Evolutionary conservation across 371 early-diverging fungal genomes (phyloP).

Genomic region (Mortierella sp.): DNA sequence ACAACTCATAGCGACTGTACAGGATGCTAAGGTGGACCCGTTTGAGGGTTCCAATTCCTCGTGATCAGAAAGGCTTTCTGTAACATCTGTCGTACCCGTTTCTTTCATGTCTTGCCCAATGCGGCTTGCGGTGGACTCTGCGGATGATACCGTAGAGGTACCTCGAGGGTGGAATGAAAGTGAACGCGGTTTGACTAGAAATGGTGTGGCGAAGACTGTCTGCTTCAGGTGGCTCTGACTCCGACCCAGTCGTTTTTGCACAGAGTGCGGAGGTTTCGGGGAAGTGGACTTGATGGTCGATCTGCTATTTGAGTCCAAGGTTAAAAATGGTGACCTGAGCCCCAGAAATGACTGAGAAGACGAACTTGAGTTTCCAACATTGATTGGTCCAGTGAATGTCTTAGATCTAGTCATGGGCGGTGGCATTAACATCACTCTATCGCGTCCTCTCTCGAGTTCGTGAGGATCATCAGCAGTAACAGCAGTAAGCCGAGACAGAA

Average conservation of each 20-base stretch:
- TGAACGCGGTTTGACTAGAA: background rate
- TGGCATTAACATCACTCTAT: background rate
- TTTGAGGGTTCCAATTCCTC: background rate
- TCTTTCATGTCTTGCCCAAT: background rate
- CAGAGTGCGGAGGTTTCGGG: background rate
- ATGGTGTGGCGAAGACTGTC: conserved; percentile 1
- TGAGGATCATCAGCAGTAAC: background rate
- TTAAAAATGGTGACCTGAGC: conserved; percentile 11
- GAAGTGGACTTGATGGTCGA: background rate
- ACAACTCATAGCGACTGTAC: conserved; percentile 21
- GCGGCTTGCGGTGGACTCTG: too few species aligned
- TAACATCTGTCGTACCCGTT: background rate
- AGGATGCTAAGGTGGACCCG: conserved; percentile 5
- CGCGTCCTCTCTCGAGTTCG: background rate
- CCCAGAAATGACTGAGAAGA: background rate
- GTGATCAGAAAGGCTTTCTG: background rate
- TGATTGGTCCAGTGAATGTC: background rate
- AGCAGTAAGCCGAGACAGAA: conserved; percentile 3
- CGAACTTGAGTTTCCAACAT: background rate
- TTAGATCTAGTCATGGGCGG: conserved; percentile 7
- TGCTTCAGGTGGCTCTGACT: conserved; percentile 18
- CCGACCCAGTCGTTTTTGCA: conserved; percentile 8
- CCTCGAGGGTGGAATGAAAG: background rate
- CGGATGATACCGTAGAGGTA: background rate
- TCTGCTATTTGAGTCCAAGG: background rate